These are phyloP conservation scores for Artomyces pyxidatus DNA, from an alignment of 768 basidiomycete species.

Conservation along the genomic window DNA sequence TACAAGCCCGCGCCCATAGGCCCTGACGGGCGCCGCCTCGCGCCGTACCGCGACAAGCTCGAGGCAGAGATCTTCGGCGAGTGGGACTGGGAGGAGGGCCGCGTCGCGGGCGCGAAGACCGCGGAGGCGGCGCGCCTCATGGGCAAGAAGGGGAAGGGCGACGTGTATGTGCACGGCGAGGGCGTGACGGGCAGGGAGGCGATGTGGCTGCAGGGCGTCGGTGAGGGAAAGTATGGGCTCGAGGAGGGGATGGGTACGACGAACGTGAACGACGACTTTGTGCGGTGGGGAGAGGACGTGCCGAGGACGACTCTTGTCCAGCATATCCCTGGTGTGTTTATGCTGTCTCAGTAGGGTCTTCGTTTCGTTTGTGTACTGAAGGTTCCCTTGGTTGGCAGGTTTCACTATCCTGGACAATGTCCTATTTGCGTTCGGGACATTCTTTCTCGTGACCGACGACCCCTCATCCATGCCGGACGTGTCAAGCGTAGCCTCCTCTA, in stretches of 20 bases:
- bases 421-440: constrained; percentile 61
- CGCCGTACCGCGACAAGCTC: constrained; percentile 46
- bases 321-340: constrained; percentile 61
- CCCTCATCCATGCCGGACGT: constrained; percentile 51
- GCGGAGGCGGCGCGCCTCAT: constrained; percentile 39
- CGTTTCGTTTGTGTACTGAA: not conserved
- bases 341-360: too few relatives aligned
- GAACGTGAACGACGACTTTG: constrained; percentile 44
- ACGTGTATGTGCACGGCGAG: constrained; percentile 35
- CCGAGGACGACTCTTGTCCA: constrained; percentile 50
- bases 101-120: constrained; percentile 47
- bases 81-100: constrained; percentile 57
- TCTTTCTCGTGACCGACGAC: constrained; percentile 70
- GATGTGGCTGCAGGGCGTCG: constrained; percentile 15
- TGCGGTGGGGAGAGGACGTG: constrained; percentile 46
- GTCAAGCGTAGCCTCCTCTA: constrained; percentile 38
- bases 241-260: constrained; percentile 19
- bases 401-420: constrained; percentile 80
- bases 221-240: constrained; percentile 17
- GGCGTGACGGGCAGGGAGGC: constrained; percentile 20
- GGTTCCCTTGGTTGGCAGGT: constrained; percentile 35
- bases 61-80: constrained; percentile 61
- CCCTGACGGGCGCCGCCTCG: constrained; percentile 40
- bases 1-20: constrained; percentile 22
- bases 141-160: constrained; percentile 18